These are phyloP conservation scores for Acer yangbiense DNA, from an alignment of 345 rosid genomes.

Conservation along the genomic window DNA sequence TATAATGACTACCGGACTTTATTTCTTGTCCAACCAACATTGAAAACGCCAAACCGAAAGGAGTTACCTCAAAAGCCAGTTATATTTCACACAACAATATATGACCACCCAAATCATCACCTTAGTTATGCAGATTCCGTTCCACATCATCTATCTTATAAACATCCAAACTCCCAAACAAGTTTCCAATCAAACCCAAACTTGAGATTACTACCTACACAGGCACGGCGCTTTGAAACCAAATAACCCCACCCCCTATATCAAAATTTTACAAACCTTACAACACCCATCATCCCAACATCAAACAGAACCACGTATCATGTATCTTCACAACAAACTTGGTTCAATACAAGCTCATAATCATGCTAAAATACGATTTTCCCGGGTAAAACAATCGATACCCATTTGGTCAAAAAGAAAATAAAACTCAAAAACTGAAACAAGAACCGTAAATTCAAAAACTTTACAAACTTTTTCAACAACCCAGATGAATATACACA, in stretches of 20 bases:
- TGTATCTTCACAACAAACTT: neutral
- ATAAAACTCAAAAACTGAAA: neutral
- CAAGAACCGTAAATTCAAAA: neutral
- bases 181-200: constrained; percentile 3
- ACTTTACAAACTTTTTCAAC: neutral
- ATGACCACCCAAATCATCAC: neutral
- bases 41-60: neutral
- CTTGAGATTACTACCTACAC: neutral
- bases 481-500: neutral
- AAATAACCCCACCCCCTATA: neutral
- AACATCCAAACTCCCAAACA: neutral
- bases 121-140: constrained; percentile 13
- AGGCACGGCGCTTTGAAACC: neutral
- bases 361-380: constrained; percentile 5
- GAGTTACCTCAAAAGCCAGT: neutral
- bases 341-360: neutral
- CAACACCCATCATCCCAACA: constrained; percentile 4
- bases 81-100: neutral
- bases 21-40: constrained; percentile 8
- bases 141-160: neutral
- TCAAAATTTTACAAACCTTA: neutral
- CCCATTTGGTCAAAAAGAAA: neutral
- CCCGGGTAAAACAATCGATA: neutral
- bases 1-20: neutral
- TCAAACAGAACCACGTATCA: constrained; percentile 3